Conservation (phyloP, 352 stramenopile species). For the Thalassiosira livingstoniorum region DNA sequence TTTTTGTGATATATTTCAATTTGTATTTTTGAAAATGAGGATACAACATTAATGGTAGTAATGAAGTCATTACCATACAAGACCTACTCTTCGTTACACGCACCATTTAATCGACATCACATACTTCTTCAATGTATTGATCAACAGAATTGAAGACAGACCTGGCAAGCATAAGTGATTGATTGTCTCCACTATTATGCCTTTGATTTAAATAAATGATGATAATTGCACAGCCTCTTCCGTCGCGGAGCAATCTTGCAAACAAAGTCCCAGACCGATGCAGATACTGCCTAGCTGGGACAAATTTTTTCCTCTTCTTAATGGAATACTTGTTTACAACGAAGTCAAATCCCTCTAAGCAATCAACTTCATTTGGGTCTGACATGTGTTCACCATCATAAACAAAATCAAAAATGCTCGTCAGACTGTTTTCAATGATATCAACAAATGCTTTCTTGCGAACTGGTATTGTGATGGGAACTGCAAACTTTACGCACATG, state of each 20-base stretch:
- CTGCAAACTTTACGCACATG: slow-evolving; percentile 61
- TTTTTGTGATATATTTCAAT: no score
- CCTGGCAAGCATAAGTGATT: slow-evolving; percentile 47
- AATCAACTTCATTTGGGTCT: slow-evolving; percentile 76
- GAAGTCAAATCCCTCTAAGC: slow-evolving; percentile 82
- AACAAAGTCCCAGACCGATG: slow-evolving; percentile 81
- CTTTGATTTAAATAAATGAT: slow-evolving; percentile 65
- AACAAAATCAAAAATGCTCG: slow-evolving; percentile 76
- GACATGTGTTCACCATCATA: slow-evolving; percentile 80
- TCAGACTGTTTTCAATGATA: slow-evolving; percentile 63
- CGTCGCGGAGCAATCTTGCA: slow-evolving; percentile 74
- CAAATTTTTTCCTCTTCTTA: slow-evolving; percentile 65
- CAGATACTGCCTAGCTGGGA: slow-evolving; percentile 75
- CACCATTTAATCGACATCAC: no score
- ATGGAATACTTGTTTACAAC: slow-evolving; percentile 59
- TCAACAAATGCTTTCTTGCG: slow-evolving; percentile 63
- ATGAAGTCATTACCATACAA: no score
- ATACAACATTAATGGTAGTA: no score
- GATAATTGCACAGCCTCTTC: slow-evolving; percentile 67
- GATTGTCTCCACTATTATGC: slow-evolving; percentile 50
- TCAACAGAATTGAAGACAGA: slow-evolving; percentile 51
- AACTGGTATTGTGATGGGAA: slow-evolving; percentile 70
- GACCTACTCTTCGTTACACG: no score
- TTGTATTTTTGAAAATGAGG: no score
- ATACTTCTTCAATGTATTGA: slow-evolving; percentile 48